These are phyloP conservation scores for Aspergillus sojae DNA, from an alignment of 2,329 filamentous ascomycete species.

Conservation along the genomic window DNA sequence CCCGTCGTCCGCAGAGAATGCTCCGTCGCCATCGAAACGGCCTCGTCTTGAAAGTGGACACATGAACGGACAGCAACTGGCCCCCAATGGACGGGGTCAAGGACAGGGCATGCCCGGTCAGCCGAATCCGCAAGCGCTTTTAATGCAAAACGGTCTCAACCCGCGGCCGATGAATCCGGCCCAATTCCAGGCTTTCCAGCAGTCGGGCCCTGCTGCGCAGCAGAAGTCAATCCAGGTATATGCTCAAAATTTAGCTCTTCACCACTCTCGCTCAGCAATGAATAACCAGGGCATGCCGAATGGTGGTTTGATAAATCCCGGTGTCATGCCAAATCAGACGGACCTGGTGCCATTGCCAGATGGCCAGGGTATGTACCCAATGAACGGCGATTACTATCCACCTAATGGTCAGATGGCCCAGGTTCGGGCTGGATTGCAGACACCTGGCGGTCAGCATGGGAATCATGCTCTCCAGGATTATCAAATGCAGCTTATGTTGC, in stretches of 20 bases:
- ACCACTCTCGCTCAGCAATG: conserved; percentile 75
- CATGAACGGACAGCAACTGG: conserved; percentile 77
- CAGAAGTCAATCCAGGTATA: conserved; percentile 87
- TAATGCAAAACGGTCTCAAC: conserved; percentile 71
- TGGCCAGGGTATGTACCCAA: conserved; percentile 48
- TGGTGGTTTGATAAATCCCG: conserved; percentile 63
- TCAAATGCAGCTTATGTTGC: conserved; percentile 70
- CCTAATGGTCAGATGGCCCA: conserved; percentile 57
- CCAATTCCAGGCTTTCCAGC: conserved; percentile 70
- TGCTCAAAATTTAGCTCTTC: conserved; percentile 79
- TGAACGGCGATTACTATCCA: conserved; percentile 61
- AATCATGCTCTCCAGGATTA: conserved; percentile 71
- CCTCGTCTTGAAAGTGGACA: conserved; percentile 75
- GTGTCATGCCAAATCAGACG: conserved; percentile 71
- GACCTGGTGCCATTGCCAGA: conserved; percentile 82
- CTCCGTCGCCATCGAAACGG: conserved; percentile 88
- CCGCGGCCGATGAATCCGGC: conserved; percentile 71
- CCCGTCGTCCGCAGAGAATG: conserved; percentile 80
- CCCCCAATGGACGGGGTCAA: conserved; percentile 71
- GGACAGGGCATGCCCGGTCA: conserved; percentile 72
- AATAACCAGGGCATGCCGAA: conserved; percentile 79
- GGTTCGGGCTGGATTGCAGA: conserved; percentile 41
- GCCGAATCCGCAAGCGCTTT: conserved; percentile 57
- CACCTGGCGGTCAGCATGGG: conserved; percentile 44
- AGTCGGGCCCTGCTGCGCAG: conserved; percentile 63